Conservation (phyloP, 108 stramenopile genomes). For the Nitzschia putrida region DNA sequence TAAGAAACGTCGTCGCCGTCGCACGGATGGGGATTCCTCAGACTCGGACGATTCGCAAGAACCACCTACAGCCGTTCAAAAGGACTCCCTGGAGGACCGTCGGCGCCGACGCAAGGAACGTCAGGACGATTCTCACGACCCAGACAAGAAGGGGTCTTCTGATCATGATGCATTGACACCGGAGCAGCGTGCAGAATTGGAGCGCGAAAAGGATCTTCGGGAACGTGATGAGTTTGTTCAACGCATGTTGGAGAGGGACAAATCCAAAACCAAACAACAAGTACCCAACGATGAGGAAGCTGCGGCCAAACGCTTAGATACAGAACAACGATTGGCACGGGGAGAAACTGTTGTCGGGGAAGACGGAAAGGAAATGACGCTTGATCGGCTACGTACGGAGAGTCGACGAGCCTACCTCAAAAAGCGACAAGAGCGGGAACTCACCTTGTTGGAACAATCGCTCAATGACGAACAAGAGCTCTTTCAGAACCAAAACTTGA, state of each 20-base stretch:
- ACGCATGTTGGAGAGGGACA: constrained; percentile 82
- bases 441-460: constrained; percentile 83
- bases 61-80: constrained; percentile 13
- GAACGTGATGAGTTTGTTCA: constrained; percentile 94
- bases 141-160: neutral
- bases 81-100: constrained; percentile 7
- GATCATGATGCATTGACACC: constrained; percentile 48
- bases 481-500: constrained; percentile 73
- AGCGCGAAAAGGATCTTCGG: constrained; percentile 79
- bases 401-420: constrained; percentile 91
- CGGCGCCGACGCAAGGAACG: constrained; percentile 14
- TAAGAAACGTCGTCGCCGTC: constrained; percentile 32
- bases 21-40: constrained; percentile 24
- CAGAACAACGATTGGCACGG: constrained; percentile 81
- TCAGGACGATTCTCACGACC: neutral
- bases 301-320: constrained; percentile 46
- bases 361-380: constrained; percentile 60
- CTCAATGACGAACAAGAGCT: constrained; percentile 94
- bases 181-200: constrained; percentile 69
- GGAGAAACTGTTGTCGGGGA: constrained; percentile 80
- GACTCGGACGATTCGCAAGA: constrained; percentile 24
- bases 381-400: constrained; percentile 78
- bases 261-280: constrained; percentile 57
- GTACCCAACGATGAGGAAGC: constrained; percentile 35
- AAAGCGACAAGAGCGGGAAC: constrained; percentile 91